Evolutionary conservation across 2,329 filamentous ascomycete genomes (phyloP).

Genomic region (Tetracladium maxilliforme): DNA sequence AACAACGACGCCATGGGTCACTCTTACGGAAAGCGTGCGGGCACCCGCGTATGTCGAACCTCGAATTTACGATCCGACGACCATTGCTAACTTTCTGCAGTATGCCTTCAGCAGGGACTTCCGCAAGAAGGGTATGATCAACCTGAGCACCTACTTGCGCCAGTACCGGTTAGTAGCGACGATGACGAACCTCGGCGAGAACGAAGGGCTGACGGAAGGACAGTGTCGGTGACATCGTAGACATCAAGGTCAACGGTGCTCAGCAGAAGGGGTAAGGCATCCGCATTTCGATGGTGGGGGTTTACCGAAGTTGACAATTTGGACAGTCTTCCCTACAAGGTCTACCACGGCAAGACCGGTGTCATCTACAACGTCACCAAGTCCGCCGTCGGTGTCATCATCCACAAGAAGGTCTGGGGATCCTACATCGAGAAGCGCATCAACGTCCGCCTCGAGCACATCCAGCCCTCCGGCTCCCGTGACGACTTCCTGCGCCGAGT

Average conservation of each 20-base stretch:
- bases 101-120: slow-evolving; percentile 91
- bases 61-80: slow-evolving; percentile 13
- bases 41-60: slow-evolving; percentile 59
- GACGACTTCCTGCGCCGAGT: slow-evolving; percentile 95
- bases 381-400: slow-evolving; percentile 92
- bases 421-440: slow-evolving; percentile 99
- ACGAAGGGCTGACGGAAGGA: slow-evolving; percentile 25
- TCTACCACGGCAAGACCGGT: slow-evolving; percentile 99
- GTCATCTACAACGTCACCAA: slow-evolving; percentile 99
- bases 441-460: slow-evolving; percentile 98
- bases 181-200: slow-evolving; percentile 3
- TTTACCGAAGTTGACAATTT: too few species aligned
- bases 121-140: slow-evolving; percentile 91
- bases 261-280: slow-evolving; percentile 96
- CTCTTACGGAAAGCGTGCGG: slow-evolving; percentile 73
- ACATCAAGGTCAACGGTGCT: slow-evolving; percentile 97
- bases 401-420: slow-evolving; percentile 99
- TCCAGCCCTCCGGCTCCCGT: slow-evolving; percentile 83
- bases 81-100: slow-evolving; percentile 30
- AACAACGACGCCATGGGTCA: slow-evolving; percentile 64
- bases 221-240: slow-evolving; percentile 95
- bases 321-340: slow-evolving; percentile 89
- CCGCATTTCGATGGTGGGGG: slow-evolving; percentile 19
- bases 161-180: slow-evolving; percentile 75
- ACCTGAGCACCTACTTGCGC: slow-evolving; percentile 85